Percentiles rank a stretch among this genome's conserved stretches.
phyloP scores from a whole-genome alignment of 208 protist genomes.

The Leishmania tropica region DNA sequence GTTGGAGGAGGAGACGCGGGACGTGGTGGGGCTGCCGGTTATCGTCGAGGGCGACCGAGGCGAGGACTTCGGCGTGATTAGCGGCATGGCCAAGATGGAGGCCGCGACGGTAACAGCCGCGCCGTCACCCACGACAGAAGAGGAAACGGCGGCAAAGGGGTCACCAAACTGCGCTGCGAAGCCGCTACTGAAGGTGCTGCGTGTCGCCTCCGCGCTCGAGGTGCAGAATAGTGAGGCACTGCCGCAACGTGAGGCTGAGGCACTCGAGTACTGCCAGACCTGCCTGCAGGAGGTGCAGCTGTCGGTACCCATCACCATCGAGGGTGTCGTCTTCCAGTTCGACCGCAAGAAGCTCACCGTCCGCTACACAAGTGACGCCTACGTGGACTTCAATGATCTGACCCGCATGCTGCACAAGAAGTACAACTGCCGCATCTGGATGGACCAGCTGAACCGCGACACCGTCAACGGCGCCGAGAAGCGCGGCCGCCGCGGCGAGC shows the following conservation, averaged over 20 bases:
- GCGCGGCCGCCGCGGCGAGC: constrained; percentile 15
- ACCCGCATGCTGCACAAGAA: constrained; percentile 71
- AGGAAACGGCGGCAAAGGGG: constrained; percentile 11
- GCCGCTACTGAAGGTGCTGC: constrained; percentile 46
- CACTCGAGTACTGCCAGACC: constrained; percentile 57
- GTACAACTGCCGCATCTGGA: constrained; percentile 91
- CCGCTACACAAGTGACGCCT: constrained; percentile 73
- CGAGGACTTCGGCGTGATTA: constrained; percentile 75
- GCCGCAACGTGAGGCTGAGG: constrained; percentile 53
- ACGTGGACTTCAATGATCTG: constrained; percentile 84
- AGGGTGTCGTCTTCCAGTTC: constrained; percentile 85
- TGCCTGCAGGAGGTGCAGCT: constrained; percentile 53
- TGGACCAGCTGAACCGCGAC: constrained; percentile 88
- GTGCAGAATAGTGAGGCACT: constrained; percentile 44
- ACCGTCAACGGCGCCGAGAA: constrained; percentile 31
- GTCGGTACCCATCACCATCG: constrained; percentile 62
- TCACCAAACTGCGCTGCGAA: background rate
- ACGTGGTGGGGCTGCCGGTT: constrained; percentile 61
- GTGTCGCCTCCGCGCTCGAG: constrained; percentile 55
- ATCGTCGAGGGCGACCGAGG: constrained; percentile 87
- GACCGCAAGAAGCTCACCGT: constrained; percentile 91
- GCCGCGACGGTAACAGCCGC: background rate
- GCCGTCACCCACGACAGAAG: constrained; percentile 19
- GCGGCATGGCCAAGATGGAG: constrained; percentile 19
- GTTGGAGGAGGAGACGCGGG: constrained; percentile 34